These are phyloP conservation scores for Ilyonectria destructans DNA, from an alignment of 2,329 filamentous ascomycete genomes.

Conservation along the genomic window DNA sequence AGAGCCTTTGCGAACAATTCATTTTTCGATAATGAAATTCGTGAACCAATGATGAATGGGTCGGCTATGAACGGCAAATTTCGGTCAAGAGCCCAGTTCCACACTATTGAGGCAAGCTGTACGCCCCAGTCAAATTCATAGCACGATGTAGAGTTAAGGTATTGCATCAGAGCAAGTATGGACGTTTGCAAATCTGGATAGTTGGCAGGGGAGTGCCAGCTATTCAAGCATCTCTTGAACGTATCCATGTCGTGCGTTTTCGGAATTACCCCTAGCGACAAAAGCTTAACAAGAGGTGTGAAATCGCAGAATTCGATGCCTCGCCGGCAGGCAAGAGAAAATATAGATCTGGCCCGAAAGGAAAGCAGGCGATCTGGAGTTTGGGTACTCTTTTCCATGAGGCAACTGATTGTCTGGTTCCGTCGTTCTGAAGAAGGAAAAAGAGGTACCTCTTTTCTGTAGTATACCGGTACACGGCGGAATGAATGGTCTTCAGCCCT, in stretches of 20 bases:
- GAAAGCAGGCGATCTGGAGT: not conserved
- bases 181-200: not conserved
- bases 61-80: not conserved
- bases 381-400: not conserved
- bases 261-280: not conserved
- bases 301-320: not conserved
- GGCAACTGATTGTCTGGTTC: slow-evolving; percentile 1
- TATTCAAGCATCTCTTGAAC: not conserved
- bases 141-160: not conserved
- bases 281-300: not conserved
- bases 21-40: not conserved
- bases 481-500: not conserved
- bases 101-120: not conserved
- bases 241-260: not conserved
- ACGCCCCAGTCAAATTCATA: not conserved
- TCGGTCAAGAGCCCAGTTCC: not conserved
- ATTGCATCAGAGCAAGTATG: not conserved
- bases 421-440: not conserved
- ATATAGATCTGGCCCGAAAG: not conserved
- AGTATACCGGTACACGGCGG: no score
- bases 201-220: no score
- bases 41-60: not conserved
- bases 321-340: not conserved
- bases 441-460: no score
- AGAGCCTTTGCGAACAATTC: not conserved